A percentile compares a stretch with the other conserved stretches of the same genome.
phyloP scores from a whole-genome alignment of 139 green algal genomes.

The Deuterostichococcus epilithicus region DNA sequence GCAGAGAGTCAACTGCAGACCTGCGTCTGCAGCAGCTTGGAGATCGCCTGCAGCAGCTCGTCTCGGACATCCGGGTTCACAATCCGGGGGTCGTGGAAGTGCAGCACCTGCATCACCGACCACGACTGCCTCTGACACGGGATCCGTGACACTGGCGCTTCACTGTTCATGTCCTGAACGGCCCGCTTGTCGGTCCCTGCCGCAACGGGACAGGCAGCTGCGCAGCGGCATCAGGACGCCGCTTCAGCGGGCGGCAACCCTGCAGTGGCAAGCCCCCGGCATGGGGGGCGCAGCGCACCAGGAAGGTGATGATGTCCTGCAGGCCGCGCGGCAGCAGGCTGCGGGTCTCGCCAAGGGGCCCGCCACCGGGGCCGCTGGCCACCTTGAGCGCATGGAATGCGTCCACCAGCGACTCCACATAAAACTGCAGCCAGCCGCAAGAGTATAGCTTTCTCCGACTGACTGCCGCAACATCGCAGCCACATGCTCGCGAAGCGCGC shows the following conservation, averaged over 20 bases:
- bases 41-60: conserved; percentile 53
- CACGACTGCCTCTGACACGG: too few relatives aligned
- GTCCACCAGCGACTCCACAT: conserved; percentile 61
- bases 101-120: conserved; percentile 26
- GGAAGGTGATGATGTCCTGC: conserved; percentile 2
- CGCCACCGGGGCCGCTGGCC: neutral
- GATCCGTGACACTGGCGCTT: too few relatives aligned
- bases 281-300: neutral
- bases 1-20: conserved; percentile 1
- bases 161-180: too few relatives aligned
- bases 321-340: neutral
- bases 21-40: conserved; percentile 45
- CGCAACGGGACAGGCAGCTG: too few relatives aligned
- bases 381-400: conserved; percentile 55
- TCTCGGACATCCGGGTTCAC: conserved; percentile 60
- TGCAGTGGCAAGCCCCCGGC: too few relatives aligned
- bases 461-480: too few relatives aligned
- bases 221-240: too few relatives aligned
- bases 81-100: conserved; percentile 53
- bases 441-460: too few relatives aligned
- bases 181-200: too few relatives aligned
- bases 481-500: too few relatives aligned
- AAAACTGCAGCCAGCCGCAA: conserved; percentile 23
- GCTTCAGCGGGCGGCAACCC: too few relatives aligned
- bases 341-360: neutral